Evolutionary conservation across 2,329 filamentous ascomycete genomes (phyloP), one percentile per base, ranked within the genome.

Genomic region (Diplodia mutila): DNA sequence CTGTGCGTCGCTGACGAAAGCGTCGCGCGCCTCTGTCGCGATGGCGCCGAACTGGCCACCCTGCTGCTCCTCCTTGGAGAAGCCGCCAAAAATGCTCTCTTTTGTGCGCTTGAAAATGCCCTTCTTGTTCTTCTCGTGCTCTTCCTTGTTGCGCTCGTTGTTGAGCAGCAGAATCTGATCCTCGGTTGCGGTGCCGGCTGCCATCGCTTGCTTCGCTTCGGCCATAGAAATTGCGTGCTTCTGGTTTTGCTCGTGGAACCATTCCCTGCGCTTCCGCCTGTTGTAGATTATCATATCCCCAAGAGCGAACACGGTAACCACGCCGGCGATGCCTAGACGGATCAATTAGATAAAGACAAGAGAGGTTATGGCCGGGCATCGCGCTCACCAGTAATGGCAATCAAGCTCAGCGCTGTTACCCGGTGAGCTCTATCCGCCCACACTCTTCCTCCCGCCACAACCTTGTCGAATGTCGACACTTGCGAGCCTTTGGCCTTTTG

Each of bases 261-360:
- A 91, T 70, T 90, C 86, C 46, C 83, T 83, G 67, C 85, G 83
- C 80, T 90, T 88, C 68, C 85, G 83, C 66, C 89, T 85, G 77
- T 91, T 91, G 80, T 90, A 88, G 69, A 89, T 78, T 68, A 90
- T 83, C 82, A 91, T 86, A 73, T 90, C 89, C 69, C 86, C 84
- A 70, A 89, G 83, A 11, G 89, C 88, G 75, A 90, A 89, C 48
- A 86, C 83, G 46, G 87, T 88, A 53, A 90, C 84, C 51, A 85
- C 84, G 72, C 83, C 86, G 63, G 85, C 83, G 69, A 90, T 80
- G 68, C 88, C 88, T 86, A 8, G n/a, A 39, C 4, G 21, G 18
- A 14, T 29, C 29, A 25, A 12, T 67, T 27, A 67, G 65, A 25
- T 5, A 23, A 9, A 23, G n/a, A 2, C 7, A 6, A 37, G n/a